Conservation (phyloP, 148 eudicot species). For the Cornus florida region DNA sequence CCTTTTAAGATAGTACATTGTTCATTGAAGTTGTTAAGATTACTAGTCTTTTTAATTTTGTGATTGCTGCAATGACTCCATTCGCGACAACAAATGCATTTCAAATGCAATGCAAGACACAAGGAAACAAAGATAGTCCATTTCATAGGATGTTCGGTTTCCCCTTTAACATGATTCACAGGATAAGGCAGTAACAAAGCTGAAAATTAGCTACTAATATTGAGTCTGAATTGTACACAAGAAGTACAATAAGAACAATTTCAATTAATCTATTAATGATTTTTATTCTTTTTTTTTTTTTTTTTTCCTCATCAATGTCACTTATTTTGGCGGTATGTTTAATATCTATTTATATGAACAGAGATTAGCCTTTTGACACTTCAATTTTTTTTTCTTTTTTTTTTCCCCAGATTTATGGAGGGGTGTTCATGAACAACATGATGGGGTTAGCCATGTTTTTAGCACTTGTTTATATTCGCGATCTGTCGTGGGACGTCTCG, state of each 20-base stretch:
- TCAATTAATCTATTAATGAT: neutral
- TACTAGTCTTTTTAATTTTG: too few species aligned
- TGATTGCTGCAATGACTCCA: neutral
- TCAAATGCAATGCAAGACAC: neutral
- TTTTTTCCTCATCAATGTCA: neutral
- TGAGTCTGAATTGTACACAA: neutral
- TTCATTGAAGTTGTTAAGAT: neutral
- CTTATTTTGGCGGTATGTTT: neutral
- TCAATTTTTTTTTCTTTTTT: neutral
- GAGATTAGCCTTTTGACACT: neutral
- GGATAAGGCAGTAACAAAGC: too few species aligned
- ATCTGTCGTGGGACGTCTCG: slow-evolving; percentile 22
- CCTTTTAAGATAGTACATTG: neutral
- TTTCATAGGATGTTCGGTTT: neutral
- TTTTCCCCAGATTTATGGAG: slow-evolving; percentile 22
- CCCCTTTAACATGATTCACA: neutral
- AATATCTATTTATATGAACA: neutral
- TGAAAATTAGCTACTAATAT: neutral
- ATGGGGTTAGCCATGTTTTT: slow-evolving; percentile 24
- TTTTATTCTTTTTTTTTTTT: too few species aligned
- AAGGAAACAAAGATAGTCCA: too few species aligned
- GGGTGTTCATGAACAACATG: slow-evolving; percentile 42
- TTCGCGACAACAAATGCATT: neutral
- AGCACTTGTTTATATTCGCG: slow-evolving; percentile 22
- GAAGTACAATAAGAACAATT: neutral